Conservation (phyloP, 2,329 filamentous ascomycete genomes). For the Cryphonectria naterciae region DNA sequence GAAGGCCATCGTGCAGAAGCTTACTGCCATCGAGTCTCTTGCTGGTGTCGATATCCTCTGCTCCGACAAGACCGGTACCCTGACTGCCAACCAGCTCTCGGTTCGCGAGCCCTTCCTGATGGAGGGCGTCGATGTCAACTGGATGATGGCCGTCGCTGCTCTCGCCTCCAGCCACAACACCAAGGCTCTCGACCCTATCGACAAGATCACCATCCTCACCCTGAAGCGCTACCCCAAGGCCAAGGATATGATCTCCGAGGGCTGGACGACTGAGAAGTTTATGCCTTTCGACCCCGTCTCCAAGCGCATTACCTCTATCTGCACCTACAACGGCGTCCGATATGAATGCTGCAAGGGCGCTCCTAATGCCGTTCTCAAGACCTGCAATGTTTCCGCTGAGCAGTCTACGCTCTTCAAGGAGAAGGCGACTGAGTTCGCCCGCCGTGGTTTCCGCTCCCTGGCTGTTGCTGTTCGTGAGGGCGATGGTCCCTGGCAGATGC, state of each 20-base stretch:
- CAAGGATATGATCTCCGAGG: constrained; percentile 72
- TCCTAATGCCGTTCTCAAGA: constrained; percentile 73
- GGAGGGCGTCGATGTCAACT: constrained; percentile 78
- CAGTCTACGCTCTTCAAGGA: constrained; percentile 69
- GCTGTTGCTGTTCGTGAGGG: constrained; percentile 80
- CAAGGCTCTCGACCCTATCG: constrained; percentile 77
- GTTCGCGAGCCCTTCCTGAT: constrained; percentile 78
- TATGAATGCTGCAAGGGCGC: constrained; percentile 79
- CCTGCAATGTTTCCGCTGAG: constrained; percentile 69
- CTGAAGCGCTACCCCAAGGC: constrained; percentile 78
- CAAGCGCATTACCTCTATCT: constrained; percentile 75
- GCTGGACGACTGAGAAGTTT: constrained; percentile 79
- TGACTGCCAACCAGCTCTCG: constrained; percentile 75
- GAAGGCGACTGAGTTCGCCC: constrained; percentile 75
- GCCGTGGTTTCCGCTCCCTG: constrained; percentile 78
- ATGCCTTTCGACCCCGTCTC: constrained; percentile 79
- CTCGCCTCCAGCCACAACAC: constrained; percentile 79
- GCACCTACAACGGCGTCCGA: constrained; percentile 69
- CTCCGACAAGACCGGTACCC: constrained; percentile 81
- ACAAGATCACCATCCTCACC: constrained; percentile 78
- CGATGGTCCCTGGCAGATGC: constrained; percentile 72
- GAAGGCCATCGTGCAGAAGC: constrained; percentile 79
- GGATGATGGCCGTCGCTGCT: constrained; percentile 82
- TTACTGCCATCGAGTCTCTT: constrained; percentile 77
- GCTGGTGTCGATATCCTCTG: constrained; percentile 78